phyloP scores from a whole-genome alignment of 2,329 filamentous ascomycete genomes.

The Curvularia eragrostidis region DNA sequence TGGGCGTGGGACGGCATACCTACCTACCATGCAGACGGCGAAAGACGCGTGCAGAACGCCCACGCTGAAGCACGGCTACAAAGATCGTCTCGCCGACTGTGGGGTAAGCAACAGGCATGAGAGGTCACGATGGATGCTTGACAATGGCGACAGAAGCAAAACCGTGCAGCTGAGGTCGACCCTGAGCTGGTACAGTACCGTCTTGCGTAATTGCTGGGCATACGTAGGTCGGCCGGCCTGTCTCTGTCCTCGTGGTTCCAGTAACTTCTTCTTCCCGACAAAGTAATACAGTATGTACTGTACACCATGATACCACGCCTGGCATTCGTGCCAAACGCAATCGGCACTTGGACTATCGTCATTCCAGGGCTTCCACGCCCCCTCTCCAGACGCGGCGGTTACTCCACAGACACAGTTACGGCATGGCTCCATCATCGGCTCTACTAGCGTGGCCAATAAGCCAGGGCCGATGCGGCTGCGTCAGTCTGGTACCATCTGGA shows the following conservation, averaged over 20 bases:
- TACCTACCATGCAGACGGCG: conserved; percentile 14
- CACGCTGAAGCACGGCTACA: neutral
- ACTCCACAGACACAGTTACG: neutral
- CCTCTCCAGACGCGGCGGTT: neutral
- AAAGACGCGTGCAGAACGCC: conserved; percentile 9
- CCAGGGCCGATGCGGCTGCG: conserved; percentile 19
- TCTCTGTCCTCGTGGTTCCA: neutral
- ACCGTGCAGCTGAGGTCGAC: neutral
- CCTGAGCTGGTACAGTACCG: neutral
- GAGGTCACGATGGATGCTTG: conserved; percentile 16
- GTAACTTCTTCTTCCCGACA: neutral
- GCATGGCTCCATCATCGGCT: conserved; percentile 19
- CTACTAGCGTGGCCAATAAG: conserved; percentile 7
- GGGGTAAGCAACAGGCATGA: conserved; percentile 22
- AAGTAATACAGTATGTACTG: neutral
- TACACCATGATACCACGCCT: neutral
- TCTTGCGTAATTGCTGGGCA: neutral
- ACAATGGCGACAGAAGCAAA: conserved; percentile 4
- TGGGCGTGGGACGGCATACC: conserved; percentile 11
- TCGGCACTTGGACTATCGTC: neutral
- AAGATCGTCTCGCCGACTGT: conserved; percentile 15
- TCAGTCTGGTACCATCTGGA: conserved; percentile 22
- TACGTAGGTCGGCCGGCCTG: neutral
- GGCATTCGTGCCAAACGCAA: neutral
- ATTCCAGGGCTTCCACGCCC: neutral